A percentile compares a stretch with the other conserved stretches of the same genome.
Conservation (phyloP, 2,329 filamentous ascomycete species). For the Dryadomyces quercus-mongolicae region DNA sequence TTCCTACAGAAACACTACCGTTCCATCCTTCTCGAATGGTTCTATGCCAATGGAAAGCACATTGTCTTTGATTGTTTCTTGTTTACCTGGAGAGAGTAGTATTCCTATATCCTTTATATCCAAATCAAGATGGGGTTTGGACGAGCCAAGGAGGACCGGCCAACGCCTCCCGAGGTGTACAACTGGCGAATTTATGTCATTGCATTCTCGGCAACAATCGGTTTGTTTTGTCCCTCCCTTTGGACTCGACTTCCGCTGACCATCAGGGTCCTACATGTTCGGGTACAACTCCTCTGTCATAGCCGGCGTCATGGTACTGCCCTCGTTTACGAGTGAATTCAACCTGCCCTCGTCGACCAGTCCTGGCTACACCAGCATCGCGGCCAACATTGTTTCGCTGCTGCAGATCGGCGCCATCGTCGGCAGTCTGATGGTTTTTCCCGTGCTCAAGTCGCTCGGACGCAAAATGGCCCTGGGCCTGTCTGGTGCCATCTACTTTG, state of each 20-base stretch:
- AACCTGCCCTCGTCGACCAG: neutral
- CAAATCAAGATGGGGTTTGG: neutral
- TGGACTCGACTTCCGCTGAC: neutral
- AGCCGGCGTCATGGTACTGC: neutral
- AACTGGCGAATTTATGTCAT: constrained; percentile 2
- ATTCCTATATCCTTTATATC: neutral
- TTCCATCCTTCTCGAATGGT: no score
- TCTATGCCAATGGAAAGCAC: no score
- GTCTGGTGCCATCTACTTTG: neutral
- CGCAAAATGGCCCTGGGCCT: neutral
- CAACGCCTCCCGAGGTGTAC: constrained; percentile 1
- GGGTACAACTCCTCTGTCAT: constrained; percentile 2
- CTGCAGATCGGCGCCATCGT: constrained; percentile 1
- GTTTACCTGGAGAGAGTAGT: neutral
- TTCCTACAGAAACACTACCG: no score
- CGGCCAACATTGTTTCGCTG: constrained; percentile 2
- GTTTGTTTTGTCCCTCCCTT: neutral
- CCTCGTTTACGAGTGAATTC: neutral
- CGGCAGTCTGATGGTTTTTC: neutral
- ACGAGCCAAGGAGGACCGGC: constrained; percentile 1
- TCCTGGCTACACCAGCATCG: neutral
- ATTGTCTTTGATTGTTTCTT: neutral
- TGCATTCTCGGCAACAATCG: neutral
- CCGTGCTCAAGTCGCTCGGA: neutral
- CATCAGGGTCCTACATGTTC: neutral